These are phyloP conservation scores for Clitoria ternatea DNA, from an alignment of 306 rosid species.

Conservation along the genomic window DNA sequence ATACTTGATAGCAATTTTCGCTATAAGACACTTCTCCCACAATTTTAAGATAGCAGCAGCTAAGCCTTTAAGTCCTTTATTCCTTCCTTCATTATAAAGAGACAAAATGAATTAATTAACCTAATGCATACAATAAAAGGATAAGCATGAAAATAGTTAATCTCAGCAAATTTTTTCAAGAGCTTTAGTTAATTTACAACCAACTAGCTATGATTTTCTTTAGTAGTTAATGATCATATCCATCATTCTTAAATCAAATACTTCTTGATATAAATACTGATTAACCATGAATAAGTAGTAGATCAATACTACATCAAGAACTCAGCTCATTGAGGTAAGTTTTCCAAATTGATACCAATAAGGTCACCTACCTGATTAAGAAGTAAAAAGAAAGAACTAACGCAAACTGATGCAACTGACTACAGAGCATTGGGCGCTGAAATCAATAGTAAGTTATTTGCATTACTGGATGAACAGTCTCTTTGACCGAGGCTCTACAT, in stretches of 20 bases:
- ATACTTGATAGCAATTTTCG: conserved; percentile 72
- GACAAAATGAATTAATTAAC: conserved; percentile 9
- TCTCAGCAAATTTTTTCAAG: background rate
- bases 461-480: background rate
- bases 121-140: conserved; percentile 7
- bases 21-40: conserved; percentile 82
- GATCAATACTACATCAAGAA: background rate
- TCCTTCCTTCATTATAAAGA: conserved; percentile 59
- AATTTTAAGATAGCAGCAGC: conserved; percentile 73
- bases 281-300: background rate
- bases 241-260: conserved; percentile 1
- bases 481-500: background rate
- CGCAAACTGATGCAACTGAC: background rate
- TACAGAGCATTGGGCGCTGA: background rate
- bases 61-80: conserved; percentile 79
- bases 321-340: background rate
- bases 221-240: background rate
- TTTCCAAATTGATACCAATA: background rate
- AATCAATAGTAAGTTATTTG: background rate
- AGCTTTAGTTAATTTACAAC: background rate
- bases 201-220: background rate
- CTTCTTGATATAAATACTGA: background rate
- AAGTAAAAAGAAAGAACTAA: background rate
- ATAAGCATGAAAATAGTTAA: conserved; percentile 1
- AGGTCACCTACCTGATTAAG: background rate